phyloP scores from a whole-genome alignment of 1,284 basidiomycete genomes.

The Puccinia polysora region DNA sequence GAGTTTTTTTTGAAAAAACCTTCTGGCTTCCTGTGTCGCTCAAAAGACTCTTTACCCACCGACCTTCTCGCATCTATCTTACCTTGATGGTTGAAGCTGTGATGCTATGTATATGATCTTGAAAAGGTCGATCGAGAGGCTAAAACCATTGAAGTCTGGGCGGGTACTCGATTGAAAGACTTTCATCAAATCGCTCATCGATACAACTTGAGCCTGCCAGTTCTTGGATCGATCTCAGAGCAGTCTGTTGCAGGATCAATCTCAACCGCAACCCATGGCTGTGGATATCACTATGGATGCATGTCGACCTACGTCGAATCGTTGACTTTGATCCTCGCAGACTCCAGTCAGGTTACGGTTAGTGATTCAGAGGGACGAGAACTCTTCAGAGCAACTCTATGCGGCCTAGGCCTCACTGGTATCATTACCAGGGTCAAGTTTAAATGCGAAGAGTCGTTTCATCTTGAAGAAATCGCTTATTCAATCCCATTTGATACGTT shows the following conservation, averaged over 20 bases:
- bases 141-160: slow-evolving; percentile 61
- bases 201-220: slow-evolving; percentile 72
- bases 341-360: slow-evolving; percentile 66
- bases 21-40: background rate
- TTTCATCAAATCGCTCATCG: slow-evolving; percentile 60
- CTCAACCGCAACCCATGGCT: slow-evolving; percentile 91
- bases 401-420: slow-evolving; percentile 88
- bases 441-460: slow-evolving; percentile 75
- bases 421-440: slow-evolving; percentile 76
- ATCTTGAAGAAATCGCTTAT: slow-evolving; percentile 71
- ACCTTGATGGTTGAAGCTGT: background rate
- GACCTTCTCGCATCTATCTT: slow-evolving; percentile 34
- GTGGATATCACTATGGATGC: slow-evolving; percentile 73
- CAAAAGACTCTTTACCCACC: slow-evolving; percentile 22
- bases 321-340: slow-evolving; percentile 68
- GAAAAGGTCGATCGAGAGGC: slow-evolving; percentile 72
- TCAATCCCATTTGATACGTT: slow-evolving; percentile 63
- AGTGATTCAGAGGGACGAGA: slow-evolving; percentile 65
- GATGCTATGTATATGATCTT: no score
- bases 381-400: slow-evolving; percentile 85
- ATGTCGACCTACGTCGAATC: slow-evolving; percentile 76
- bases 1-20: no score
- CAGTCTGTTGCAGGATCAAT: slow-evolving; percentile 92
- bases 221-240: slow-evolving; percentile 92
- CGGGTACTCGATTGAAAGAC: slow-evolving; percentile 53